Base-by-base conservation (phyloP, 192 early-diverging fungal species). In the Entomortierella lignicola region DNA sequence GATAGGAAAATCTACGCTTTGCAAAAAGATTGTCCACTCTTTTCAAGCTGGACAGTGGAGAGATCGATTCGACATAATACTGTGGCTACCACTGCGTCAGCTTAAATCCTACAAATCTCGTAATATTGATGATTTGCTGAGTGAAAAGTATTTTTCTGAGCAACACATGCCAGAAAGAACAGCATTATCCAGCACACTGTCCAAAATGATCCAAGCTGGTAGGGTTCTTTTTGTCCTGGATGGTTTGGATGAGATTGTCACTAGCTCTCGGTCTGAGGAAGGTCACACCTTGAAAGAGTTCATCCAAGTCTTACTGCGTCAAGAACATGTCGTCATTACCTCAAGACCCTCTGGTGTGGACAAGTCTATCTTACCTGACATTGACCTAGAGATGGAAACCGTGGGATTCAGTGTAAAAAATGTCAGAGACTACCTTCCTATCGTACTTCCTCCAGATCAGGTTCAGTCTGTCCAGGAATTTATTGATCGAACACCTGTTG, bases 1-100 rank as follows among this genome's bases (percentile, higher is more conserved):
- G 11, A 69, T 69, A 18, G 67, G 67, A 29, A 69, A 69, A 17
- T 60, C 67, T 37, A 69, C 67, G 34, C 47, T 69, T 4, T 69
- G 67, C 48, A 69, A 69, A 39, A 69, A 60, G 50, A 20, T 69
- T 59, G 67, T 69, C 26, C 47, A 60, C 26, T 15, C 12, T 26
- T 48, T 53, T 41, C 67, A 60, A 57, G 53, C 0, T 43, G 57
- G 57, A 29, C 44, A 53, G 2, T 69, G 67, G 67, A 34, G 21
- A 37, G 58, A 60, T 54, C 67, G 48, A 0, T 69, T 69, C 37
- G 67, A 69, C 15, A 25, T 23, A 18, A 48, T 69, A 3, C 25
- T 69, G 34, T 69, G 67, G 67, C 8, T 69, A 21, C 67, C 67
- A 51, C 41, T 69, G 48, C 67, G 67, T 29, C 31, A 29, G 23